Evolutionary conservation across 768 basidiomycete genomes (phyloP), one percentile per base, ranked within the genome.

Genomic region (Russula emetica): DNA sequence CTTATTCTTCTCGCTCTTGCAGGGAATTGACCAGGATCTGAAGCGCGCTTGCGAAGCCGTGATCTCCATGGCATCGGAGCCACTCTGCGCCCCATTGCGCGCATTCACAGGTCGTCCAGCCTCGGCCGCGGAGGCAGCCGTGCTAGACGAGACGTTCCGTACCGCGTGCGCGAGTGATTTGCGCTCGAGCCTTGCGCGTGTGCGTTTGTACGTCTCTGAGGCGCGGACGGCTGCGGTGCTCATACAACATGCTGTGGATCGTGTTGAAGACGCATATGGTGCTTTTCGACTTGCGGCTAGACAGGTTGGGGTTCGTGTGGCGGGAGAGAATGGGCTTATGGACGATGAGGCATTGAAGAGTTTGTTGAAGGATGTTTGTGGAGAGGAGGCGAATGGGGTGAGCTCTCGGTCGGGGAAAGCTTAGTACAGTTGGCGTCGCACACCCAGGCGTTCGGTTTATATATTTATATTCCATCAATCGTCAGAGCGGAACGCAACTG

Each of bases 1-100:
- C 10, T 26, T 24, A 16, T 22, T 18, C 22, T 22, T 24, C 22
- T 1, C 34, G 2, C 5, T 20, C 32, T 51, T 28, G 30, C 73
- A 95, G 92, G 88, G 87, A 63, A 88, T 97, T 68, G 96, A 98
- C 75, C 81, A 86, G 54, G 89, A 88, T 34, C 83, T 98, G 32
- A 91, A 93, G 70, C 78, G 79, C 20, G 87, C 86, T 0, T 98
- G 95, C 75, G 93, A 96, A 76, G 84, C 85, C 45, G 81, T 93
- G 42, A 96, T 98, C 62, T 74, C 79, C 3, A 74, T 82, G 16
- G 86, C 86, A 65, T 79, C 85, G 9, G 75, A 78, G 44, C 73
- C 78, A 0, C 79, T 90, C 28, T 85, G 85, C 47, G 76, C 77
- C 4, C 82, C 88, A 0, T 73, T 94, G 20, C 83, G 78, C 36